Base-by-base conservation (phyloP, 805 yeast genomes). In the Blastobotrys muscicola region DNA sequence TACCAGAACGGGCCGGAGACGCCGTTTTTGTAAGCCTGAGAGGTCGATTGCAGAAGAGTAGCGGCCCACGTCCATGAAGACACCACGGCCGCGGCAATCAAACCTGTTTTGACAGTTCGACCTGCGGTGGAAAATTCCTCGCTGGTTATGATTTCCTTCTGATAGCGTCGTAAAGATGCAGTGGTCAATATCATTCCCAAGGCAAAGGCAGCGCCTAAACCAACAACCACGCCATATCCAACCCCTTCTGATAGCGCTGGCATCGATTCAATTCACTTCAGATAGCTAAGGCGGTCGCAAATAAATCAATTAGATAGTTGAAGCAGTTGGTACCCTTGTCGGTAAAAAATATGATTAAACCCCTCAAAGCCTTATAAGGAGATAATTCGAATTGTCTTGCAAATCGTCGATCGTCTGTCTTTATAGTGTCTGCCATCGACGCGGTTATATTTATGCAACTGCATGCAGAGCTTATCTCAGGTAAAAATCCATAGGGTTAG, bases 21-120 rank as follows among this genome's bases (percentile, higher is more conserved):
- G 55, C 97, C 97, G 45, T 78, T 70, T 36, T 67, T 67, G 62
- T 84, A 87, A 15, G 85, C 85, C 60, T 82, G 87, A 14, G 94
- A 76, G 1, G 94, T 76, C 2, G 86, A 78, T 33, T 78, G 79
- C 29, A 84, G 67, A 39, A 84, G 64, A 1, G 94, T 84, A 2
- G 86, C 85, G n/a, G 84, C 84, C 87, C 87, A 81, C 8, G 96
- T 86, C 97, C 97, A 89, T 7, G 90, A 80, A 9, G 90, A 80
- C 7, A 87, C 95, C 29, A 89, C 96, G 6, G 95, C 95, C 6
- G 94, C 80, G 4, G 90, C 80, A 49, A 86, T 81, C 51, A 89
- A 69, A 39, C 92, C 92, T 0, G 90, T 79, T 54, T 82, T 83
- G 35, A 89, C 94, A 3, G 85, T 71, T 59, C 95, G 75, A 51